phyloP scores from a whole-genome alignment of 805 yeast species.

The Cyberlindnera mycetangii region DNA sequence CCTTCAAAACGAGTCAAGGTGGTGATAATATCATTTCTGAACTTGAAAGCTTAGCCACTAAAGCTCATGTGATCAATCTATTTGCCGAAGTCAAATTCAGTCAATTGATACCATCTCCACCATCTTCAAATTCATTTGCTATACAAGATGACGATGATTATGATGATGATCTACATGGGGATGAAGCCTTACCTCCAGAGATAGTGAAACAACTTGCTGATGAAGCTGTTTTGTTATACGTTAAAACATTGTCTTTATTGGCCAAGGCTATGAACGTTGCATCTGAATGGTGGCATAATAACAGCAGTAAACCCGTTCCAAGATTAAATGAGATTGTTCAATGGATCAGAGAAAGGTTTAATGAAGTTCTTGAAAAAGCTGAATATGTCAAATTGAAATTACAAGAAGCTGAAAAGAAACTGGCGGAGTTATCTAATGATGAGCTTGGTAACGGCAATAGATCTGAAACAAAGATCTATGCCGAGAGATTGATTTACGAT shows the following conservation, averaged over 20 bases:
- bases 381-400: conserved; percentile 65
- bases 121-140: conserved; percentile 32
- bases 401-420: conserved; percentile 44
- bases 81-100: conserved; percentile 90
- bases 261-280: conserved; percentile 87
- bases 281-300: conserved; percentile 82
- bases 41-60: conserved; percentile 78
- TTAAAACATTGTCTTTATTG: conserved; percentile 76
- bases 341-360: conserved; percentile 87
- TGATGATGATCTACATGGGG: conserved; percentile 21
- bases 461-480: conserved; percentile 40
- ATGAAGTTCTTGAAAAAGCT: conserved; percentile 86
- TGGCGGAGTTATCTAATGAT: too few relatives aligned
- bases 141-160: conserved; percentile 38
- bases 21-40: conserved; percentile 39
- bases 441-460: conserved; percentile 11
- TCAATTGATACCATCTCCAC: conserved; percentile 75
- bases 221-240: conserved; percentile 83
- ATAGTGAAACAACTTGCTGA: conserved; percentile 59
- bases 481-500: conserved; percentile 87
- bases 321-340: conserved; percentile 60
- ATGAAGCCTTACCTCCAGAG: conserved; percentile 50
- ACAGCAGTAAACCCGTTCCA: conserved; percentile 38
- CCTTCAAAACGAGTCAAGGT: conserved; percentile 14
- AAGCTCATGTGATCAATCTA: conserved; percentile 82